phyloP scores from a whole-genome alignment of 192 early-diverging fungal species.

The Mortierella antarctica region DNA sequence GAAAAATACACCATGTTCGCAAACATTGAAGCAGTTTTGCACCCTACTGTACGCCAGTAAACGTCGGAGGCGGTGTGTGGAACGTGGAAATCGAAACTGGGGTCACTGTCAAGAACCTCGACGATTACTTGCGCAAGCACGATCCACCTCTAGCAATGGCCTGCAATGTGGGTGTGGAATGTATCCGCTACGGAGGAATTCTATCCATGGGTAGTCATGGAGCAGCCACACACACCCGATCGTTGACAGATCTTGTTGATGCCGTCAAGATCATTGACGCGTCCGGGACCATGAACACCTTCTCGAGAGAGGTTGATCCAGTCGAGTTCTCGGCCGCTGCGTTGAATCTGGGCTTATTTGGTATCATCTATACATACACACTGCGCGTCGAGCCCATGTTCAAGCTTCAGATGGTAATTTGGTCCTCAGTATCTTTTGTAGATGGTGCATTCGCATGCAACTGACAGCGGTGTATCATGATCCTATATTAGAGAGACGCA shows the following conservation, averaged over 20 bases:
- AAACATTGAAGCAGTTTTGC: no score
- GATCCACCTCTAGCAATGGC: slow-evolving; percentile 41
- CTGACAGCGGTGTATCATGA: neutral
- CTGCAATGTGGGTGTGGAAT: slow-evolving; percentile 18
- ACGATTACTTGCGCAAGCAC: slow-evolving; percentile 25
- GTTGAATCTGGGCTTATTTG: slow-evolving; percentile 42
- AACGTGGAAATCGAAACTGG: slow-evolving; percentile 41
- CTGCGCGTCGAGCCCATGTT: slow-evolving; percentile 53
- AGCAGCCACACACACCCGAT: slow-evolving; percentile 18
- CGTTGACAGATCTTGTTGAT: slow-evolving; percentile 27
- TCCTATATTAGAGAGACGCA: slow-evolving; percentile 18
- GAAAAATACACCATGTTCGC: no score
- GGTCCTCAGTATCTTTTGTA: neutral
- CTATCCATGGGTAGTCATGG: slow-evolving; percentile 31
- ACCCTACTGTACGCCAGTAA: slow-evolving; percentile 8
- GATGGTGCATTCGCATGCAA: neutral
- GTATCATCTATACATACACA: slow-evolving; percentile 41
- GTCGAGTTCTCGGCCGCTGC: slow-evolving; percentile 35
- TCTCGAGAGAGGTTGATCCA: slow-evolving; percentile 30
- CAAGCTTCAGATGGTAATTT: slow-evolving; percentile 47
- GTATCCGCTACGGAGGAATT: slow-evolving; percentile 15
- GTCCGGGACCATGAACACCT: slow-evolving; percentile 24
- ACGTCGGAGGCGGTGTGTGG: slow-evolving; percentile 28
- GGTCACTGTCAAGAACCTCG: slow-evolving; percentile 16
- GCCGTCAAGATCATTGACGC: slow-evolving; percentile 32